Evolutionary conservation across 176 grass and related monocot species (phyloP).

Genomic region (Avena sativa): DNA sequence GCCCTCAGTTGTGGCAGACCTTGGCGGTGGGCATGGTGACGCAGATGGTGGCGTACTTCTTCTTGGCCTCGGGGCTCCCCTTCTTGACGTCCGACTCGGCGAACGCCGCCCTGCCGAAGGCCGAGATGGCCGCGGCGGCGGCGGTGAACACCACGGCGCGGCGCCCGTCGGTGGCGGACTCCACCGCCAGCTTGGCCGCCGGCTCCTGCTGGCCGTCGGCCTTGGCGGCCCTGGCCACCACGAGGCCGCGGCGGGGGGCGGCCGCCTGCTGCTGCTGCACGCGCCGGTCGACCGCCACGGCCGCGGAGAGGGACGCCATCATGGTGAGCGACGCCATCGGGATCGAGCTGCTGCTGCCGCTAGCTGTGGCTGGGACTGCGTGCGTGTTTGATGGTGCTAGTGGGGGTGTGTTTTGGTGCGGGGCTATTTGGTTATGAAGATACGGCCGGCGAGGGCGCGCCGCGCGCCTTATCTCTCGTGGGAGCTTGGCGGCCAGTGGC

Average conservation of each 20-base stretch:
- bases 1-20: constrained; percentile 68
- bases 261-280: background rate
- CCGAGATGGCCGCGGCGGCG: constrained; percentile 49
- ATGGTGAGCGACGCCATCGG: constrained; percentile 70
- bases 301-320: constrained; percentile 64
- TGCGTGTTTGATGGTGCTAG: constrained; percentile 5
- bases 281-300: constrained; percentile 36
- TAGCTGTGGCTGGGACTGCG: background rate
- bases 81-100: constrained; percentile 53
- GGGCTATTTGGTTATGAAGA: constrained; percentile 45
- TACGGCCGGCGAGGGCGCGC: background rate
- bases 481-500: constrained; percentile 38
- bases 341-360: background rate
- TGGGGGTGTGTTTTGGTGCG: constrained; percentile 13
- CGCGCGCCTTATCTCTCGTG: constrained; percentile 53
- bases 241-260: constrained; percentile 41
- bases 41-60: constrained; percentile 76
- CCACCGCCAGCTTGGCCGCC: constrained; percentile 7
- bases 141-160: constrained; percentile 65
- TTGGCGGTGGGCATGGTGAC: constrained; percentile 85
- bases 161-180: constrained; percentile 43
- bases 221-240: constrained; percentile 42
- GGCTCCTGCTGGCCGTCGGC: constrained; percentile 42
- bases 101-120: constrained; percentile 37
- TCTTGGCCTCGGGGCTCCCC: constrained; percentile 65